phyloP scores from a whole-genome alignment of 805 yeast species.

The Pichia cephalocereana region DNA sequence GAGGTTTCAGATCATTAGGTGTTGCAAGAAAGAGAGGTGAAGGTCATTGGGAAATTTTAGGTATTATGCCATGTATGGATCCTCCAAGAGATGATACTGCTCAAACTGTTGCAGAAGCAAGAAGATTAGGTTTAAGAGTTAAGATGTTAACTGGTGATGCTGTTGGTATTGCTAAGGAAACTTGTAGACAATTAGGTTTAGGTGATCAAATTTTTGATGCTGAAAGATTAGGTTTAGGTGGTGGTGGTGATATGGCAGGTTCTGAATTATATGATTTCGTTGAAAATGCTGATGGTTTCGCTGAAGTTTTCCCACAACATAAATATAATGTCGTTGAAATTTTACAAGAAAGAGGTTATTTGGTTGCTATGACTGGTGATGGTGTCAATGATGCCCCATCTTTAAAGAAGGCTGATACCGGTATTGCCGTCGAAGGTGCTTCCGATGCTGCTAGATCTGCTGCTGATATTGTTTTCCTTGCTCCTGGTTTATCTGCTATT shows the following conservation, averaged over 20 bases:
- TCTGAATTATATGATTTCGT: constrained; percentile 95
- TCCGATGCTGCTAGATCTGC: constrained; percentile 97
- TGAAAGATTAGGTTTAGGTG: constrained; percentile 92
- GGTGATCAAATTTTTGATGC: constrained; percentile 97
- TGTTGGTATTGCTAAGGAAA: constrained; percentile 97
- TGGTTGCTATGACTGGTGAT: constrained; percentile 99
- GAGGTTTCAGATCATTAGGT: constrained; percentile 98
- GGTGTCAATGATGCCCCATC: constrained; percentile 99
- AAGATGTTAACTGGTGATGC: constrained; percentile 99
- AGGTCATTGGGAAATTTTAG: constrained; percentile 96
- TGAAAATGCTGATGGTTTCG: constrained; percentile 97
- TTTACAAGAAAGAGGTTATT: constrained; percentile 90
- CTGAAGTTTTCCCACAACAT: constrained; percentile 98
- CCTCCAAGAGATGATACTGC: constrained; percentile 99
- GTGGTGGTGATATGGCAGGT: constrained; percentile 92
- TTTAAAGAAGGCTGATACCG: constrained; percentile 89
- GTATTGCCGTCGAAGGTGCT: constrained; percentile 98
- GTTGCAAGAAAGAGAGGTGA: constrained; percentile 98
- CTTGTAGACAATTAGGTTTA: constrained; percentile 94
- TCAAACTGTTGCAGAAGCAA: constrained; percentile 86
- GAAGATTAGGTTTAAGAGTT: constrained; percentile 83
- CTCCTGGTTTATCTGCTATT: constrained; percentile 92
- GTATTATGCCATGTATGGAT: constrained; percentile 98
- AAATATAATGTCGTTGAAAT: constrained; percentile 93
- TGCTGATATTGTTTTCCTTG: constrained; percentile 91